A percentile compares a stretch with the other conserved stretches of the same genome.
These are phyloP conservation scores for Tolypocladium album DNA, from an alignment of 2,329 filamentous ascomycete genomes.

Conservation along the genomic window DNA sequence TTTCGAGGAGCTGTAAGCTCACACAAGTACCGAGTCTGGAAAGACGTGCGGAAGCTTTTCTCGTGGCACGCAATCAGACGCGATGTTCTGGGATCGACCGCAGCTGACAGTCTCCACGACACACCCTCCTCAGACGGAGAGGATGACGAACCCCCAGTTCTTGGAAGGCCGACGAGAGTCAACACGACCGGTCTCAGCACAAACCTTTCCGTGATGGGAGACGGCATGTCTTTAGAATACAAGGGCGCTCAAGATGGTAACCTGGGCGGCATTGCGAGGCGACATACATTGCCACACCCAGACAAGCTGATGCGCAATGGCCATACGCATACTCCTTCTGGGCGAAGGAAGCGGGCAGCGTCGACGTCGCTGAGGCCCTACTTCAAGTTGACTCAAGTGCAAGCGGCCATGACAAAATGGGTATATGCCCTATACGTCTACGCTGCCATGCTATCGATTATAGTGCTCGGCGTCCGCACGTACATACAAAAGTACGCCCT, in stretches of 20 bases:
- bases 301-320: conserved; percentile 23
- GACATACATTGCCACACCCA: conserved; percentile 43
- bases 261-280: conserved; percentile 16
- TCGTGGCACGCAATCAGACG: conserved; percentile 37
- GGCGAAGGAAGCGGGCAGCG: conserved; percentile 53
- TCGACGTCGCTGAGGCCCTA: conserved; percentile 61
- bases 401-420: conserved; percentile 72
- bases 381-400: conserved; percentile 66
- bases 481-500: conserved; percentile 62
- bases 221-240: conserved; percentile 9
- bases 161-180: conserved; percentile 13
- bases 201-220: conserved; percentile 4
- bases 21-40: conserved; percentile 25
- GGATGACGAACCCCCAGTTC: conserved; percentile 9
- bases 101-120: conserved; percentile 21
- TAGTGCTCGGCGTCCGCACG: conserved; percentile 60
- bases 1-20: conserved; percentile 48
- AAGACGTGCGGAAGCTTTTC: conserved; percentile 27
- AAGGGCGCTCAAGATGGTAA: conserved; percentile 7
- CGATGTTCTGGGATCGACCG: conserved; percentile 19
- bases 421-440: conserved; percentile 76
- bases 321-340: conserved; percentile 47
- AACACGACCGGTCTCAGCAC: conserved; percentile 16
- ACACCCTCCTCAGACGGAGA: conserved; percentile 21
- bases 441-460: conserved; percentile 48